Evolutionary conservation across 768 basidiomycete genomes (phyloP), one percentile per base, ranked within the genome.

Genomic region (Rhizopogon vinicolor): DNA sequence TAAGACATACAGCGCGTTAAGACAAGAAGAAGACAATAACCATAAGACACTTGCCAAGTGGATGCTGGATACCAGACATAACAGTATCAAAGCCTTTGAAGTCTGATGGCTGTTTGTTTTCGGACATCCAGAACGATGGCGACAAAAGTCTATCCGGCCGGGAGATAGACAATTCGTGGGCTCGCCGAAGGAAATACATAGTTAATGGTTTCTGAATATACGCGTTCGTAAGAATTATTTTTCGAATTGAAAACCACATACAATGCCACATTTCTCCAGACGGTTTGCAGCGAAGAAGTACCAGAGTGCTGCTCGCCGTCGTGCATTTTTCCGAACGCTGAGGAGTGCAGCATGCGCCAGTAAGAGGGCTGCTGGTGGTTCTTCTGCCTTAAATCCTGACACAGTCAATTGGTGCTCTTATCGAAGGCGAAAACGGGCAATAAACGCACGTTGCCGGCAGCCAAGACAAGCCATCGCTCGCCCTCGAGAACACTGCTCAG

Each of bases 391-490:
- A 65, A 64, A 53, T 52, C 58, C 63, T 68, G 54, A 49, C 60
- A 64, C 51, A 60, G 63, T 70, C 58, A 74, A 25, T 49, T 49
- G 48, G 64, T 55, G 56, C 60, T 45, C 29, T 54, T 22, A 60
- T 58, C 28, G 12, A 37, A 51, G 29, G 19, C 22, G 22, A 5
- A 7, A 31, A 41, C n/a, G 29, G 33, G 61, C 33, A 35, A 59
- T 25, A 41, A 52, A 78, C 85, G 55, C 74, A 93, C 91, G 70
- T 83, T 84, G 60, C 85, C 87, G 25, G 91, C 89, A 41, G 91
- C 91, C 84, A 84, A 89, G 16, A 91, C 87, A 5, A 93, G 72
- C 91, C 91, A 93, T 53, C 88, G 76, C 60, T 93, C 91, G 2
- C 90, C 91, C 62, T 89, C 88, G 31, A 91, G 65, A 10, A 72